These are phyloP conservation scores for Thuidium tamariscinum DNA, from an alignment of 225 moss, liverwort and hornwort genomes.

Conservation along the genomic window DNA sequence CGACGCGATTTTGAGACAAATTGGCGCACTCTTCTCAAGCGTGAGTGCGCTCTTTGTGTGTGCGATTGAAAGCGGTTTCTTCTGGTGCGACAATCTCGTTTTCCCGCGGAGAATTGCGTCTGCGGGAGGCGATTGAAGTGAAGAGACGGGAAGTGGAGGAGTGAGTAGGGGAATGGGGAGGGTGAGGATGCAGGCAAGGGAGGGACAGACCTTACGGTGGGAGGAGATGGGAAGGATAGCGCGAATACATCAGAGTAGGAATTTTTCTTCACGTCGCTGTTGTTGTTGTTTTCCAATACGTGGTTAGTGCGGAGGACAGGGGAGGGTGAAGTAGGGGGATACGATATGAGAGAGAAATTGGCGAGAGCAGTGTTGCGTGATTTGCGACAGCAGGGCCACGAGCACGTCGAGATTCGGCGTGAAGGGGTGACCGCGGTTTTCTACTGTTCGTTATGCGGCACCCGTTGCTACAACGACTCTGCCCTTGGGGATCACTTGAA, in stretches of 20 bases:
- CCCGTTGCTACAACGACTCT: constrained; percentile 78
- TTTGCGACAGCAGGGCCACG: constrained; percentile 68
- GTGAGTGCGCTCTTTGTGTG: neutral
- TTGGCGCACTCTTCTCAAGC: neutral
- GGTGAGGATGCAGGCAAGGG: neutral
- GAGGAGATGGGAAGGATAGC: constrained; percentile 16
- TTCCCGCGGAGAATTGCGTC: neutral
- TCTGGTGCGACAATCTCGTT: neutral
- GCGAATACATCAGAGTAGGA: constrained; percentile 41
- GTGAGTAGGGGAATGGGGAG: constrained; percentile 6
- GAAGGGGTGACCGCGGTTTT: constrained; percentile 76
- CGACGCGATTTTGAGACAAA: neutral
- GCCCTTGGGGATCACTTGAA: constrained; percentile 78
- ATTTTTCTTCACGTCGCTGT: neutral
- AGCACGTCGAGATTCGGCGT: constrained; percentile 80
- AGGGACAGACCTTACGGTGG: constrained; percentile 3
- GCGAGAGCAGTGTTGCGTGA: constrained; percentile 83
- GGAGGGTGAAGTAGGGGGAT: neutral
- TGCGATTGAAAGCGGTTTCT: neutral
- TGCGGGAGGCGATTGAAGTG: neutral
- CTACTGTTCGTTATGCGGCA: constrained; percentile 69
- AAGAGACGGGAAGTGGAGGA: neutral
- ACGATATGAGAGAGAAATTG: constrained; percentile 84
- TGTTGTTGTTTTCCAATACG: constrained; percentile 15
- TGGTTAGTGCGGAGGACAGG: constrained; percentile 32